Conservation (phyloP, 371 early-diverging fungal species). For the Apophysomyces sp. region DNA sequence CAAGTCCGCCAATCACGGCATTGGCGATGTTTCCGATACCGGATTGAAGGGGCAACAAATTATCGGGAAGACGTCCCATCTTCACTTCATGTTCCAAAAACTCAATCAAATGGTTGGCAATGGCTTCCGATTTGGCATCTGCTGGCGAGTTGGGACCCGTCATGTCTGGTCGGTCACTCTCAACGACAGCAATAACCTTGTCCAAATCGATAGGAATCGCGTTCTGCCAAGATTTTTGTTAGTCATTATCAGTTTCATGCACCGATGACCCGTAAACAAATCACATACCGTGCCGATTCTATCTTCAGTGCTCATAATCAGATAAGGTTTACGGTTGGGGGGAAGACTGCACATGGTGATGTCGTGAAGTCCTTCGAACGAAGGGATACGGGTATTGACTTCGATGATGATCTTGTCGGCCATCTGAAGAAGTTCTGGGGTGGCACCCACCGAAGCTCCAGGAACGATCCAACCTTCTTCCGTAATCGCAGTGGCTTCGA, state of each 20-base stretch:
- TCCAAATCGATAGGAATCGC: conserved; percentile 51
- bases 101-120: conserved; percentile 51
- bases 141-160: conserved; percentile 46
- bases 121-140: conserved; percentile 42
- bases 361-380: conserved; percentile 56
- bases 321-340: conserved; percentile 50
- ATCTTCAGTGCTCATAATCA: conserved; percentile 50
- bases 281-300: conserved; percentile 48
- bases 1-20: conserved; percentile 54
- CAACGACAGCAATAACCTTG: conserved; percentile 48
- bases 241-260: neutral
- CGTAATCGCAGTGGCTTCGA: conserved; percentile 57
- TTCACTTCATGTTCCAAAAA: conserved; percentile 54
- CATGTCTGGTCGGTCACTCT: conserved; percentile 47
- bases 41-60: conserved; percentile 50
- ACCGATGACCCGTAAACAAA: conserved; percentile 1
- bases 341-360: conserved; percentile 38
- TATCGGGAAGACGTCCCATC: conserved; percentile 47
- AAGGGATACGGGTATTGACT: conserved; percentile 55
- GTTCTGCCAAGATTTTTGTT: conserved; percentile 20
- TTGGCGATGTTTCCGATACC: conserved; percentile 62
- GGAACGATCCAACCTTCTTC: conserved; percentile 56
- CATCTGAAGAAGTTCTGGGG: conserved; percentile 52
- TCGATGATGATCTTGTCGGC: conserved; percentile 55
- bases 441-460: conserved; percentile 58